Base-by-base conservation (phyloP, 441 rosid species). In the Raphanus hybrid region DNA sequence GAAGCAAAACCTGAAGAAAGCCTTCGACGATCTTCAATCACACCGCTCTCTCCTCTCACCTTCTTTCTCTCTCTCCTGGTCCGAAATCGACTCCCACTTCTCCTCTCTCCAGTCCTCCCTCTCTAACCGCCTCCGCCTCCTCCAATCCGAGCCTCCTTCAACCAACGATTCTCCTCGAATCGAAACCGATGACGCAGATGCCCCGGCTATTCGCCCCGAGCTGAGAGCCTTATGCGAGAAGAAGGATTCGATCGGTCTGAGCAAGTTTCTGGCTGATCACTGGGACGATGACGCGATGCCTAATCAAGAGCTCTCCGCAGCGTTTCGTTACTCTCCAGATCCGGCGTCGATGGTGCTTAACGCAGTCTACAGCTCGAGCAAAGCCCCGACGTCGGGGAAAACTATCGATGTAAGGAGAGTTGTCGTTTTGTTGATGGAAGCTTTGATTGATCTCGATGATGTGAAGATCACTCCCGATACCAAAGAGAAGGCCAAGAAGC, bases 21-120 rank as follows among this genome's bases (percentile, higher is more conserved):
- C 96, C 3, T 92, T 59, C 77, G 92, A 90, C 23, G 87, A 86
- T 39, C 94, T 93, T 41, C 93, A 86, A 69, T 16, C 84, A 27
- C 85, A 84, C 55, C 80, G 88, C 20, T 80, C 84, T 58, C 85
- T 82, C 64, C 87, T 86, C 60, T 81, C 90, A 34, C 75, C 81
- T 11, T 82, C 92, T 20, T 84, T 84, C 73, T 35, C 88, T 0
- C 82, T 91, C 66, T 75, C 89, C 9, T 93, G 97, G 97, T 69
- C 90, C 64, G 90, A 89, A 63, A 62, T 94, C 79, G 95, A 89
- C 63, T 67, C 91, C 12, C 90, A 92, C 86, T 89, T 92, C 68
- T 52, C 90, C 80, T 70, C 90, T 59, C 67, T 82, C 18, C 87
- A 89, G 50, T 12, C 75, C 71, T 76, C 81, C 43, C 83, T 89